phyloP scores from a whole-genome alignment of 805 yeast genomes.

The Pichia rugopelliculosa region DNA sequence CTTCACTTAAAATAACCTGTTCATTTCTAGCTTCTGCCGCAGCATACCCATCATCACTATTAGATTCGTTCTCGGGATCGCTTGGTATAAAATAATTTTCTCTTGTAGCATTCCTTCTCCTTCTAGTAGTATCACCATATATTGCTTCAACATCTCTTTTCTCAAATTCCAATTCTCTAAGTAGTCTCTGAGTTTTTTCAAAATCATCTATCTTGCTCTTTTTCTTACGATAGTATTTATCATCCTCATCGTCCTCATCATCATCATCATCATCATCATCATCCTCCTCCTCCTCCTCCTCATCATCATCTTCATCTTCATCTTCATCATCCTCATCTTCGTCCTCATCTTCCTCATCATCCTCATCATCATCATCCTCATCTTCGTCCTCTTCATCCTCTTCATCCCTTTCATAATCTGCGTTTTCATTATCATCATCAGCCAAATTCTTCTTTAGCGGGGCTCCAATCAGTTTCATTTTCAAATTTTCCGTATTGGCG shows the following conservation, averaged over 20 bases:
- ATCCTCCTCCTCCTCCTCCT: not conserved
- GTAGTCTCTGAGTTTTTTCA: conserved; percentile 4
- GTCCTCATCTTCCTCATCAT: not conserved
- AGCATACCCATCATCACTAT: conserved; percentile 33
- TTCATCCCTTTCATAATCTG: no score
- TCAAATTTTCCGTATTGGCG: no score
- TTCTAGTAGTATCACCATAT: conserved; percentile 1
- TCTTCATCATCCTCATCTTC: not conserved
- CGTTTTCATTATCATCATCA: no score
- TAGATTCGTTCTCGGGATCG: conserved; percentile 34
- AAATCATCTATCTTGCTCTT: not conserved
- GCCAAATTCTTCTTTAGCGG: no score
- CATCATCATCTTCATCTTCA: not conserved
- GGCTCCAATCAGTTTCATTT: no score
- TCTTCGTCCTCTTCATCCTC: not conserved
- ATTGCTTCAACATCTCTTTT: conserved; percentile 9
- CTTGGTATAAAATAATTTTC: conserved; percentile 81
- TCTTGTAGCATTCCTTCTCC: conserved; percentile 18
- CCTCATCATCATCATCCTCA: not conserved
- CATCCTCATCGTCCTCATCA: not conserved
- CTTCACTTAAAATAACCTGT: conserved; percentile 15
- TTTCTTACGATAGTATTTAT: not conserved
- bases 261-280: not conserved
- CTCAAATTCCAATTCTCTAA: conserved; percentile 14
- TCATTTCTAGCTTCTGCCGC: conserved; percentile 13